Evolutionary conservation across 805 yeast species (phyloP), one percentile per base, ranked within the genome.

Genomic region (Kodamaea leandrae): DNA sequence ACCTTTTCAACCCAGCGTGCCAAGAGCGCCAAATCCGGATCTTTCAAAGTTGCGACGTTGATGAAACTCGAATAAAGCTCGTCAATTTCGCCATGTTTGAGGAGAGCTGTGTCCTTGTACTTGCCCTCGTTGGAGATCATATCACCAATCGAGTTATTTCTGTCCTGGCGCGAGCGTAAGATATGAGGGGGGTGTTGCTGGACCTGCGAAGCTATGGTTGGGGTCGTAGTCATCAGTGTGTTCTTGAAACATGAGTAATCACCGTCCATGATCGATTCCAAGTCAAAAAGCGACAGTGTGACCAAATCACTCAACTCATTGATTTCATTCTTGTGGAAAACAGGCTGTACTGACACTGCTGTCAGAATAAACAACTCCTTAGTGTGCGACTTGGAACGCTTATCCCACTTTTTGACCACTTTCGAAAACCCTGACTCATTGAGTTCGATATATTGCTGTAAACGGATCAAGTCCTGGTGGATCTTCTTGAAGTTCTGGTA

Each of bases 401-500:
- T 93, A 64, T 93, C 99, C 99, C 99, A 93, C 66, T 93, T 93
- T 61, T 93, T 93, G 54, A 93, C 76, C 20, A 88, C 97, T 64
- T 93, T 93, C 16, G 95, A 82, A 63, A 93, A 93, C 10, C 99
- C 99, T 0, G 96, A 87, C 55, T 90, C 96, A 59, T 93, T 93
- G 44, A 93, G 72, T 61, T 90, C 97, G 28, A 93, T 88, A 64
- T 86, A 93, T 61, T 91, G 97, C 58, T 93, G 96, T 19, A 93
- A 70, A 44, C 95, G 75, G 47, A 85, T 86, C 48, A 93, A 68
- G 61, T 93, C 98, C 51, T 89, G 85, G 39, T 95, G 83, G 52
- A 87, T 87, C 53, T 93, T 82, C 60, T 83, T 87, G 61, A 90
- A 85, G 13, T 91, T 95, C 53, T 89, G 96, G 55, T 87, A 86